phyloP scores from a whole-genome alignment of 1,284 basidiomycete genomes.

The Boletellus deceptivus region DNA sequence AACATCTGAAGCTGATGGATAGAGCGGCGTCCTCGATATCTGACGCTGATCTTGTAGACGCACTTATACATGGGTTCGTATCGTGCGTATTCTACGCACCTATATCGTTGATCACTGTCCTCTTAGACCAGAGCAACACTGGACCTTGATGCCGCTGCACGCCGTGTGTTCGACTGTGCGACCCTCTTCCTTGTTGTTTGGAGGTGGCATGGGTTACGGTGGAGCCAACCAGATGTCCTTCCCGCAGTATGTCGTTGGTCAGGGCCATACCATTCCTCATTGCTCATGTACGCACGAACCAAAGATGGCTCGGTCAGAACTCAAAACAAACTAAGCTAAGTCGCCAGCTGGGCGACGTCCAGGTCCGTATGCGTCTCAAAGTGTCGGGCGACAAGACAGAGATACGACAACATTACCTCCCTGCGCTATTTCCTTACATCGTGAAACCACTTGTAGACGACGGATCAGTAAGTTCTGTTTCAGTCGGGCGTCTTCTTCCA shows the following conservation, averaged over 20 bases:
- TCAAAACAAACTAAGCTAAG: constrained; percentile 86
- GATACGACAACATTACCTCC: constrained; percentile 89
- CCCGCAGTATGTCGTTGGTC: constrained; percentile 63
- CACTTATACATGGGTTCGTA: constrained; percentile 86
- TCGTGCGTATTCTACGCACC: constrained; percentile 2
- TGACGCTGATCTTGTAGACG: constrained; percentile 93
- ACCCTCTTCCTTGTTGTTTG: constrained; percentile 82
- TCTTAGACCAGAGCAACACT: constrained; percentile 87
- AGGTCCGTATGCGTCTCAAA: constrained; percentile 92
- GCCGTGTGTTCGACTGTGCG: constrained; percentile 87
- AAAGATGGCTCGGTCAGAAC: constrained; percentile 95
- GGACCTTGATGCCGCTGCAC: constrained; percentile 93
- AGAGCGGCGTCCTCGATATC: constrained; percentile 90
- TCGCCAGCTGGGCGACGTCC: constrained; percentile 85
- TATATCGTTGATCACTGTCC: background rate
- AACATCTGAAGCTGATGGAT: constrained; percentile 81
- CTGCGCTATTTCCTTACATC: constrained; percentile 77
- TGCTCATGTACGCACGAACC: constrained; percentile 1
- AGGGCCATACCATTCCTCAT: background rate
- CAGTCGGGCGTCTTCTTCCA: background rate
- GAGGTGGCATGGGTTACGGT: constrained; percentile 65
- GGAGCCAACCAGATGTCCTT: constrained; percentile 70
- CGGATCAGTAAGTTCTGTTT: constrained; percentile 53
- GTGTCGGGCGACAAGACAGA: constrained; percentile 88
- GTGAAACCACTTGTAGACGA: constrained; percentile 76